A percentile compares a stretch with the other conserved stretches of the same genome.
Conservation (phyloP, 345 rosid genomes). For the Clausena lansium region DNA sequence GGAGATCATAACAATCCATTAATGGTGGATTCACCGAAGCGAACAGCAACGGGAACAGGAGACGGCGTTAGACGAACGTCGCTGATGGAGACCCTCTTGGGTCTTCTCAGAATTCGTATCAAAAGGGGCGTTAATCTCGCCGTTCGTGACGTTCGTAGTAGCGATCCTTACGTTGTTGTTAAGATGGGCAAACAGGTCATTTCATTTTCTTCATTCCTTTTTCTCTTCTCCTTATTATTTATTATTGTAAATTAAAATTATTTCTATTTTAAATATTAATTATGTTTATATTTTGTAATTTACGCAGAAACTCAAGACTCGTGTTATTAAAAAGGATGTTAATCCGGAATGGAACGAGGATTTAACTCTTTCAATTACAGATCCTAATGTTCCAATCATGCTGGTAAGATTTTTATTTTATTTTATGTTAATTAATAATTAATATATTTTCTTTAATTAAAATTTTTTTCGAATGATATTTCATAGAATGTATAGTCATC, state of each 20-base stretch:
- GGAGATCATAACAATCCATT: not conserved
- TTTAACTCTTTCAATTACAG: constrained; percentile 75
- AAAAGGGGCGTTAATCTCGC: constrained; percentile 89
- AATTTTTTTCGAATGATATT: too few relatives aligned
- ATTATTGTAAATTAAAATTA: too few relatives aligned
- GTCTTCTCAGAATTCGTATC: constrained; percentile 71
- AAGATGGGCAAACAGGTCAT: constrained; percentile 78
- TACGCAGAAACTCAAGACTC: constrained; percentile 82
- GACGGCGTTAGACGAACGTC: constrained; percentile 14
- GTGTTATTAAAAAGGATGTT: constrained; percentile 70
- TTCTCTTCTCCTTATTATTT: too few relatives aligned
- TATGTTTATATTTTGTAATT: not conserved
- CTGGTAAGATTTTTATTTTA: constrained; percentile 41
- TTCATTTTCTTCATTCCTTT: not conserved
- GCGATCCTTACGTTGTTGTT: constrained; percentile 91
- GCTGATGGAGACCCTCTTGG: constrained; percentile 67
- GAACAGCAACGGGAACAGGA: not conserved
- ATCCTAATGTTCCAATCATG: constrained; percentile 52
- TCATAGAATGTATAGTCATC: too few relatives aligned
- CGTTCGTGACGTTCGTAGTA: constrained; percentile 84
- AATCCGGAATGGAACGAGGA: constrained; percentile 97
- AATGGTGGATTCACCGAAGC: not conserved
- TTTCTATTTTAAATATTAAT: too few relatives aligned
- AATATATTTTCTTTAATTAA: too few relatives aligned
- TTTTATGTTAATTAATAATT: too few relatives aligned